Base-by-base conservation (phyloP, 352 stramenopile species). In the Pythium catenulatum region DNA sequence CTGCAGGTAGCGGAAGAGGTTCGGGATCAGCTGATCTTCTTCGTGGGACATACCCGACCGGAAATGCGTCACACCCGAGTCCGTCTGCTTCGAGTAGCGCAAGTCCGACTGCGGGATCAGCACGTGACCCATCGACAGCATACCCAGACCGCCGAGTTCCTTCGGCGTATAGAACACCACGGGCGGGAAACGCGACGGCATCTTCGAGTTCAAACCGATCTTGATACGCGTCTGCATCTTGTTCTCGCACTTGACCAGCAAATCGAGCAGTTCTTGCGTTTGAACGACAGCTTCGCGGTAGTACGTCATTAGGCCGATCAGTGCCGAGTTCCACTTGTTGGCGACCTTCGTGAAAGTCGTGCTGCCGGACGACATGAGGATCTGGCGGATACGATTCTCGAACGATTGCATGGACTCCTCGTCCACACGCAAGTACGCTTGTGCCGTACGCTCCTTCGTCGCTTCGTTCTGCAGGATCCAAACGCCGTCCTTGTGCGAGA, bases 141-240 rank as follows among this genome's bases (percentile, higher is more conserved):
- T 99, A 73, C 99, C 99, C 56, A 99, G 94, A 63, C 99, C 99
- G 81, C 99, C 99, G 19, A 99, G 86, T 85, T 99, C 99, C 89
- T 99, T 99, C 0, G 99, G 99, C 25, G 98, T 99, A 90, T 99
- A 99, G 90, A 99, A 99, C 34, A 99, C 99, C 34, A 99, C 99
- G 17, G 99, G 99, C 46, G 99, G 99, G 94, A 99, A 99, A 73
- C 99, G 97, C 65, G 97, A 99, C 50, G 99, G 99, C 99, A 99
- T 99, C 92, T 99, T 99, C 87, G 97, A 99, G 96, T 99, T 99
- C 68, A 99, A 90, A 9, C 99, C 99, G 80, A 99, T 99, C 95
- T 99, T 99, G 92, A 99, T 99, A 91, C 99, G 96, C 63, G 99
- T 99, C 90, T 99, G 99, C 84, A 99, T 99, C 94, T 99, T 99